Evolutionary conservation across 129 eudicot species (phyloP), one percentile per base, ranked within the genome.

Genomic region (Scalesia atractyloides): DNA sequence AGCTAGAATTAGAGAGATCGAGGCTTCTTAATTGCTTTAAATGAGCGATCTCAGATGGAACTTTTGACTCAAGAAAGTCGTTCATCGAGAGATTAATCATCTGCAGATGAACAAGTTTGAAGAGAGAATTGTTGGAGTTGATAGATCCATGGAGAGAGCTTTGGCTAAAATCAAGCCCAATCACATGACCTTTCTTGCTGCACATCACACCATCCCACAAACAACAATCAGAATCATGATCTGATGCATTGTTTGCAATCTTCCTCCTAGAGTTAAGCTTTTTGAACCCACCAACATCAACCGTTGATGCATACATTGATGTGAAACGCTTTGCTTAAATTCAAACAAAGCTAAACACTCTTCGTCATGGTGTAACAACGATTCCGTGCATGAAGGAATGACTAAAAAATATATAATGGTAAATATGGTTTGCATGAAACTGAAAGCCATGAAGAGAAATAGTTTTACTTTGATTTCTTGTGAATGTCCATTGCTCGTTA

Each of bases 31-130:
- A 24, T 24, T 58, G 64, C 64, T 58, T 58, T 13, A 58, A 8
- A 58, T 4, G n/a, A 58, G 64, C 64, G 22, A 58, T 58, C 39
- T 58, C 8, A 58, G 64, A 58, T 58, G 64, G 64, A 24, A 58
- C 22, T 20, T 58, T 37, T 2, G 64, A 58, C 39, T 5, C 64
- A 22, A 24, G 16, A 58, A 58, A 58, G 37, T 58, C 39, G 37
- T 58, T 58, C 64, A 58, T 58, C 37, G 64, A 58, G 16, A 58
- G 64, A 56, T 56, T 56, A 14, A 56, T 33, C 62, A 56, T 56
- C 6, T 56, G 62, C 18, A 56, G 62, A 56, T 56, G 62, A 56
- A 56, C 7, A 9, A 56, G 62, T 26, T 56, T 56, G 62, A 56
- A 56, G 33, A 56, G 62, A 33, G 62, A 56, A 56, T 6, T 19